Evolutionary conservation across 805 yeast species (phyloP).

Genomic region (Teunomyces lycoperdinae): DNA sequence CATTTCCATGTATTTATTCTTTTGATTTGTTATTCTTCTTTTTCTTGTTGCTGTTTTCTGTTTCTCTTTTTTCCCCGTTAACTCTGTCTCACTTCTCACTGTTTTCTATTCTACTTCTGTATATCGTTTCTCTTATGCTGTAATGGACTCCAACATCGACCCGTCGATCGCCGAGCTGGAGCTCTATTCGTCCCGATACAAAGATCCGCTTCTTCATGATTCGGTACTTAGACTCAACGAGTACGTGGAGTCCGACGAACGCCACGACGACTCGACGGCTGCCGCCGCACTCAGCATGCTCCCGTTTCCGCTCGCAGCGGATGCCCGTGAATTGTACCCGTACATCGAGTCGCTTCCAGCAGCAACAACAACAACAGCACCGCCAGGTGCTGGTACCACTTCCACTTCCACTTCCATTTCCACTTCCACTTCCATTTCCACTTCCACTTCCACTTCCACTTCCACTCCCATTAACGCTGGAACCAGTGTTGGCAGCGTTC

Average conservation of each 20-base stretch:
- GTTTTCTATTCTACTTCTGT: background rate
- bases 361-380: background rate
- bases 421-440: too few relatives aligned
- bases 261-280: slow-evolving; percentile 11
- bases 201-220: slow-evolving; percentile 1
- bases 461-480: too few relatives aligned
- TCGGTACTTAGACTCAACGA: slow-evolving; percentile 15
- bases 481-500: background rate
- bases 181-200: slow-evolving; percentile 10
- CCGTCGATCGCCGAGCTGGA: slow-evolving; percentile 17
- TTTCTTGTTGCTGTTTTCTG: too few relatives aligned
- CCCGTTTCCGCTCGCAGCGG: slow-evolving; percentile 12
- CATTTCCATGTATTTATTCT: too few relatives aligned
- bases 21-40: too few relatives aligned
- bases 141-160: slow-evolving; percentile 18
- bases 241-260: slow-evolving; percentile 8
- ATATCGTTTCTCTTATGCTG: background rate
- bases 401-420: background rate
- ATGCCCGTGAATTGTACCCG: slow-evolving; percentile 1
- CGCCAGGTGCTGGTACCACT: background rate
- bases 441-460: too few relatives aligned
- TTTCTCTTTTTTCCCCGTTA: background rate
- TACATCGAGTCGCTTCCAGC: background rate
- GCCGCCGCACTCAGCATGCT: slow-evolving; percentile 22
- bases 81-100: background rate